These are phyloP conservation scores for Scedosporium apiospermum DNA, from an alignment of 2,329 filamentous ascomycete genomes.

Conservation along the genomic window DNA sequence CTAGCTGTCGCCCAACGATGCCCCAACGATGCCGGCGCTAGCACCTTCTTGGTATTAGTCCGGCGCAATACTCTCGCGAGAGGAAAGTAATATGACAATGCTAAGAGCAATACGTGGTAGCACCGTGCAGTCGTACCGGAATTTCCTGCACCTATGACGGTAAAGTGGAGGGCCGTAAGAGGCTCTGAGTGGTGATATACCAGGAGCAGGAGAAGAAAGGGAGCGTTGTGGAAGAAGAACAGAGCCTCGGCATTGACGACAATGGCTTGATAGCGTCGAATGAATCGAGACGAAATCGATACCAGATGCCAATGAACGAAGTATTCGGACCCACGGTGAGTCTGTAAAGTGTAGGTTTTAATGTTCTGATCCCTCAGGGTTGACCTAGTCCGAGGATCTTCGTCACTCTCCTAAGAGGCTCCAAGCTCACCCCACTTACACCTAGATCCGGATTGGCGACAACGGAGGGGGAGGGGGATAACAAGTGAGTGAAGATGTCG, in stretches of 20 bases:
- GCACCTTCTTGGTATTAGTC: neutral
- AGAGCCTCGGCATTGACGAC: too few species aligned
- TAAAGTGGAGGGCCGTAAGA: too few species aligned
- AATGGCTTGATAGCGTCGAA: too few species aligned
- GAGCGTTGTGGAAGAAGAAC: too few species aligned
- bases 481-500: neutral
- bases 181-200: too few species aligned
- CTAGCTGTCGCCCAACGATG: neutral
- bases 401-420: neutral
- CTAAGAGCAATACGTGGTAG: neutral
- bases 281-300: too few species aligned
- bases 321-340: too few species aligned
- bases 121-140: neutral
- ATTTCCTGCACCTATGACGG: neutral
- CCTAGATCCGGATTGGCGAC: neutral
- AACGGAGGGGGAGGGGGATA: neutral
- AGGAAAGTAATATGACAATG: neutral
- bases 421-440: neutral
- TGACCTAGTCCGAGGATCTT: neutral
- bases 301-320: too few species aligned
- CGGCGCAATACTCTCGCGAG: neutral
- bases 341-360: too few species aligned
- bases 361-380: too few species aligned
- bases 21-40: neutral
- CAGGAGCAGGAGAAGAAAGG: too few species aligned